Evolutionary conservation across 306 rosid species (phyloP).

Genomic region (Clitoria ternatea): DNA sequence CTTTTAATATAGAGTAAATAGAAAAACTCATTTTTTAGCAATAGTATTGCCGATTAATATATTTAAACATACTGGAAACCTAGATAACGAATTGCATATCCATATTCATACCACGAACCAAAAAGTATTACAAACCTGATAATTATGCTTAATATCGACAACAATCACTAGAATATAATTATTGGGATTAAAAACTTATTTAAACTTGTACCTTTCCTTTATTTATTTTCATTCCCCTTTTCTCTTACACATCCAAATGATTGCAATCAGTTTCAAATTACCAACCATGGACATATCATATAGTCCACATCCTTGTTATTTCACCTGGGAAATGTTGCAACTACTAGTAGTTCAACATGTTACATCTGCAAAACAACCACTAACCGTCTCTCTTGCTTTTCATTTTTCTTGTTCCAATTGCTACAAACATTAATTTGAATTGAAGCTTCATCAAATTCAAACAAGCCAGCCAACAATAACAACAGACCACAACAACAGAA

Average conservation of each 20-base stretch:
- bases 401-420: background rate
- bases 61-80: no score
- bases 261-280: background rate
- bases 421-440: background rate
- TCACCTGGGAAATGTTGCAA: conserved; percentile 23
- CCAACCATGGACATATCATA: background rate
- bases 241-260: background rate
- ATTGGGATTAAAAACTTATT: no score
- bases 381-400: background rate
- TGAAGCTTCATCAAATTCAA: background rate
- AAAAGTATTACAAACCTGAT: no score
- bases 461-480: background rate
- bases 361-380: conserved; percentile 26
- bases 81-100: no score
- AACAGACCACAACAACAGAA: background rate
- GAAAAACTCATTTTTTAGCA: no score
- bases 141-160: no score
- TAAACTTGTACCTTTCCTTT: no score
- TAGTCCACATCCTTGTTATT: background rate
- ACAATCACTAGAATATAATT: no score
- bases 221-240: background rate
- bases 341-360: conserved; percentile 33
- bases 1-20: no score
- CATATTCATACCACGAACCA: no score
- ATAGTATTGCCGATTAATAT: no score